Evolutionary conservation across 495 filamentous ascomycete genomes (phyloP).

Genomic region (Xylaria sp.): DNA sequence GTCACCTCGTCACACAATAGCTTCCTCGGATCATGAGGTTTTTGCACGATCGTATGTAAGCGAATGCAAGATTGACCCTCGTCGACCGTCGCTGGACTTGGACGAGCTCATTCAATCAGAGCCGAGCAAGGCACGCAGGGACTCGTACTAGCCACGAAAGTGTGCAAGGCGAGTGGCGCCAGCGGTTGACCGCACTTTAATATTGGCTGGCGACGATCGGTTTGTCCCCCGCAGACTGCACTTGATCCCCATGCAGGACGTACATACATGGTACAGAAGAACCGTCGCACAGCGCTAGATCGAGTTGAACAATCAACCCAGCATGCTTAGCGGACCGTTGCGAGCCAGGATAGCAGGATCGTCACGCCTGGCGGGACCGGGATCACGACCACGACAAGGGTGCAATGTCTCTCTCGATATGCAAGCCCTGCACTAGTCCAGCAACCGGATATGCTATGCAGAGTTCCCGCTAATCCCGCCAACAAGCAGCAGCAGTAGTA

Average conservation of each 20-base stretch:
- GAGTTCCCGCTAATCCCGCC: conserved; percentile 19
- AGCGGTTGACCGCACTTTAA: conserved; percentile 56
- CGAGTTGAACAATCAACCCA: conserved; percentile 27
- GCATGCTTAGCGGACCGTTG: conserved; percentile 29
- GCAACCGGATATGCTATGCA: conserved; percentile 20
- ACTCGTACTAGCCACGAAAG: conserved; percentile 37
- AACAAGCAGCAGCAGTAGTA: not conserved
- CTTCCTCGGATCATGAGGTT: conserved; percentile 6
- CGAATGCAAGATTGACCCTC: conserved; percentile 32
- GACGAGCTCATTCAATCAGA: conserved; percentile 40
- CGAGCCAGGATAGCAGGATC: conserved; percentile 24
- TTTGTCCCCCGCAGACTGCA: conserved; percentile 37
- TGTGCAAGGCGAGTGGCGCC: conserved; percentile 35
- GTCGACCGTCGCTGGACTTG: conserved; percentile 34
- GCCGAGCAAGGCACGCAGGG: conserved; percentile 31
- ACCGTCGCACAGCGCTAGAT: conserved; percentile 35
- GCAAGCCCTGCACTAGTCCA: conserved; percentile 11
- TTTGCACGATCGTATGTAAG: conserved; percentile 20
- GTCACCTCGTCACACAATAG: conserved; percentile 25
- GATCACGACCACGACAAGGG: conserved; percentile 16
- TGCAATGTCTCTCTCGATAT: conserved; percentile 11
- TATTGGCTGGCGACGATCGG: conserved; percentile 50
- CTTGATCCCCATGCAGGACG: conserved; percentile 25
- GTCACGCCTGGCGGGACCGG: conserved; percentile 16
- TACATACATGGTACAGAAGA: conserved; percentile 39